Base-by-base conservation (phyloP, 164 flowering plant genomes). In the Magnolia kwangsiensis region DNA sequence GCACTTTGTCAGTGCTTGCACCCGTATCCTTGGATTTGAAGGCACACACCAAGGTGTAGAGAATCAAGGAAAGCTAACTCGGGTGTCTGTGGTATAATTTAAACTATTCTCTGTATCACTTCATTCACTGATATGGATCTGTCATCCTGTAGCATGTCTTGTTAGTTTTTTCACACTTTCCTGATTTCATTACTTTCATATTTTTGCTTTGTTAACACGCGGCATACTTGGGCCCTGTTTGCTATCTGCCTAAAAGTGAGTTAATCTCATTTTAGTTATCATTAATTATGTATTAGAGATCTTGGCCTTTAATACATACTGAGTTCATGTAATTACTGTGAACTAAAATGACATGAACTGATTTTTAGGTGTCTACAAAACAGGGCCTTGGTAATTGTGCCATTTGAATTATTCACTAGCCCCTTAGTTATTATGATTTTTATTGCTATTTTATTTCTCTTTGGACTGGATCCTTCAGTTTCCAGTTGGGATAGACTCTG, bases 11-110 rank as follows among this genome's bases (percentile, higher is more conserved):
- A 95, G 98, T 88, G 98, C 98, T 75, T 95, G 98, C 81, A 91
- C 97, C 80, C 95, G 98, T 81, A 95, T 95, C 80, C 95, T 95
- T 83, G 98, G 98, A 67, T 90, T 91, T 73, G 98, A 95, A 83
- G 98, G 98, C 72, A 93, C 98, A 49, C 98, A 95, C 70, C 93
- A 93, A 82, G 98, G 98, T 64, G 98, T 95, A 24, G 97, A 95
- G 81, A 92, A 92, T 87, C 98, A 93, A 83, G 98, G 98, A 73
- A 90, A 80, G 83, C 84, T 95, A 50, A 93, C 98, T 74, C 88
- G 98, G 51, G 94, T 95, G 37, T 93, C 98, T 81, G 97, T 97
- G 81, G 98, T 93, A 87, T 78, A 79, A 74, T 59, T 51, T 63
- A 63, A 18, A 23, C 8, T 71, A 19, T 59, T 7, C 9, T 2